These are phyloP conservation scores for Candida buenavistaensis DNA, from an alignment of 1,139 yeast genomes.

Conservation along the genomic window DNA sequence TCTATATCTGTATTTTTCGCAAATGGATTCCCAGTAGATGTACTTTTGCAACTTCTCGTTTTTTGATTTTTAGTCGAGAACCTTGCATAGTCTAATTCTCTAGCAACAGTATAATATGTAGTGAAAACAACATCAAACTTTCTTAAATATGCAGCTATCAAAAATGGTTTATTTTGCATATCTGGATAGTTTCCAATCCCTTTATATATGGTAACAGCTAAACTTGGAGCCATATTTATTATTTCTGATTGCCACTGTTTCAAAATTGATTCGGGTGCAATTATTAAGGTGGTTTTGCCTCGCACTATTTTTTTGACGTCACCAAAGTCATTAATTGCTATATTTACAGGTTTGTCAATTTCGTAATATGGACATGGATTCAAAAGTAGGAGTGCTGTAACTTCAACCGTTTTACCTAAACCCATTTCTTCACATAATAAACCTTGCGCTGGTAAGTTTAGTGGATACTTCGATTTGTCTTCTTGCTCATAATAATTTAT, in stretches of 20 bases:
- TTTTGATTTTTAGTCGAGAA: conserved; percentile 63
- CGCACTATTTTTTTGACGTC: conserved; percentile 47
- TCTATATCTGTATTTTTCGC: no score
- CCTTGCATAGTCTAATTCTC: conserved; percentile 79
- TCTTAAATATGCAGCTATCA: conserved; percentile 47
- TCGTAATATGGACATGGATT: conserved; percentile 56
- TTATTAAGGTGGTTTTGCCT: conserved; percentile 72
- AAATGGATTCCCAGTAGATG: no score
- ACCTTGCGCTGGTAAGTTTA: conserved; percentile 55
- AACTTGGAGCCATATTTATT: conserved; percentile 52
- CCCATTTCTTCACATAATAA: conserved; percentile 95
- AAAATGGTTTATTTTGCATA: conserved; percentile 40
- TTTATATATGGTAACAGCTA: conserved; percentile 59
- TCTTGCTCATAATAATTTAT: conserved; percentile 18
- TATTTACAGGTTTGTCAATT: conserved; percentile 37
- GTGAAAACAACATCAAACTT: conserved; percentile 80
- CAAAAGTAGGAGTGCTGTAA: conserved; percentile 60
- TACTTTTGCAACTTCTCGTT: conserved; percentile 37
- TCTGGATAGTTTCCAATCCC: conserved; percentile 58
- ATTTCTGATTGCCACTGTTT: conserved; percentile 86
- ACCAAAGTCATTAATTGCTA: conserved; percentile 32
- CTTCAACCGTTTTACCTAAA: conserved; percentile 88
- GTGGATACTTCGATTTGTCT: conserved; percentile 14
- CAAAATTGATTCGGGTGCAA: conserved; percentile 81
- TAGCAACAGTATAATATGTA: conserved; percentile 67